Percentiles rank a stretch among this genome's conserved stretches.
These are phyloP conservation scores for Coniella vitis DNA, from an alignment of 2,329 filamentous ascomycete species.

Conservation along the genomic window DNA sequence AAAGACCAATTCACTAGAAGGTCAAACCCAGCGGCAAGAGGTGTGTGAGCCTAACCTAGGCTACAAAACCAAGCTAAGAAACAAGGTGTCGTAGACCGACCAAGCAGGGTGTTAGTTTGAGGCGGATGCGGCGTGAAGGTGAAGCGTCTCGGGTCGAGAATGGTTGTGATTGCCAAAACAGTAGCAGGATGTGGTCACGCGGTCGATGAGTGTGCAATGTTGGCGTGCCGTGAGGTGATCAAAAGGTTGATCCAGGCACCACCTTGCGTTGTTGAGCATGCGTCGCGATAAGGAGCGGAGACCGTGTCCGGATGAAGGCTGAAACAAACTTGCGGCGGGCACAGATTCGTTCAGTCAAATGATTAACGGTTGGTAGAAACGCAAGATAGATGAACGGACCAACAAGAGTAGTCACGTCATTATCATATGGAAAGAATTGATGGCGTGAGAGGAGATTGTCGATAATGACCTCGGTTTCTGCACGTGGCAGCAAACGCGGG, in stretches of 20 bases:
- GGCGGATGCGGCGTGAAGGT: neutral
- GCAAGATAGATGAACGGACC: neutral
- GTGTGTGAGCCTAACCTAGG: neutral
- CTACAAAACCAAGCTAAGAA: neutral
- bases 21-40: no score
- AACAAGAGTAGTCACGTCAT: neutral
- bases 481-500: no score
- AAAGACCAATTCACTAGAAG: neutral
- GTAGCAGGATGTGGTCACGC: slow-evolving; percentile 5
- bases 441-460: neutral
- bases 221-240: neutral
- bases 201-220: neutral
- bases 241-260: neutral
- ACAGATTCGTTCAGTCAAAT: slow-evolving; percentile 1
- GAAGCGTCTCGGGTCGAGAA: slow-evolving; percentile 4
- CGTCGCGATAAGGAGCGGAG: slow-evolving; percentile 9
- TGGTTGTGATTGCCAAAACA: neutral
- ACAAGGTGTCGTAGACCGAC: no score
- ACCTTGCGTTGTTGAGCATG: neutral
- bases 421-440: neutral
- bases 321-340: slow-evolving; percentile 15
- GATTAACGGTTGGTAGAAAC: neutral
- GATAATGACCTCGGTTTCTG: neutral
- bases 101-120: no score
- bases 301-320: slow-evolving; percentile 6